phyloP scores from a whole-genome alignment of 441 rosid species.

The Metrosideros polymorpha region DNA sequence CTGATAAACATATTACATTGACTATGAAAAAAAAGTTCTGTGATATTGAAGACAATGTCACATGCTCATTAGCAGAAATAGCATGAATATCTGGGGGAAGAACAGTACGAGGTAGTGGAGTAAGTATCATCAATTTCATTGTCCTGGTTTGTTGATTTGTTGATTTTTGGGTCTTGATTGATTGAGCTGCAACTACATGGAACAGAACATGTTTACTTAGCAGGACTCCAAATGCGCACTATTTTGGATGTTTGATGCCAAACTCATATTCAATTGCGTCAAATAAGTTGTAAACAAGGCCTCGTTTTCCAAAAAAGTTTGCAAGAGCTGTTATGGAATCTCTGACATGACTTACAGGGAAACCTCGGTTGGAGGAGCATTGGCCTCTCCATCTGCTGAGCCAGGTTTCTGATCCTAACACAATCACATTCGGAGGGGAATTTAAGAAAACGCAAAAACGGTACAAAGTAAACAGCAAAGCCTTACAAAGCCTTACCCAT shows the following conservation, averaged over 20 bases:
- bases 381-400: constrained; percentile 25
- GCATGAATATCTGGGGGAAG: constrained; percentile 9
- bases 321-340: not conserved
- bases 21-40: not conserved
- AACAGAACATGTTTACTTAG: not conserved
- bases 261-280: not conserved
- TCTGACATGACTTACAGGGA: constrained; percentile 40
- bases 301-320: not conserved
- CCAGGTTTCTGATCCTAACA: constrained; percentile 40
- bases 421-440: not conserved
- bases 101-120: constrained; percentile 53
- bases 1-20: constrained; percentile 16
- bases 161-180: constrained; percentile 29
- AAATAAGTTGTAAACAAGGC: not conserved
- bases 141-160: constrained; percentile 16
- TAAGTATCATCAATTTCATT: constrained; percentile 58
- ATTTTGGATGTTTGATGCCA: not conserved
- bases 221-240: not conserved
- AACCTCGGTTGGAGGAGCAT: constrained; percentile 20
- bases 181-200: constrained; percentile 27
- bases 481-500: constrained; percentile 26
- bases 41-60: not conserved
- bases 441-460: not conserved
- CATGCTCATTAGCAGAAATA: not conserved
- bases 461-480: not conserved